Conservation (phyloP, 1,284 basidiomycete genomes). For the Microbotryomycetes sp. region DNA sequence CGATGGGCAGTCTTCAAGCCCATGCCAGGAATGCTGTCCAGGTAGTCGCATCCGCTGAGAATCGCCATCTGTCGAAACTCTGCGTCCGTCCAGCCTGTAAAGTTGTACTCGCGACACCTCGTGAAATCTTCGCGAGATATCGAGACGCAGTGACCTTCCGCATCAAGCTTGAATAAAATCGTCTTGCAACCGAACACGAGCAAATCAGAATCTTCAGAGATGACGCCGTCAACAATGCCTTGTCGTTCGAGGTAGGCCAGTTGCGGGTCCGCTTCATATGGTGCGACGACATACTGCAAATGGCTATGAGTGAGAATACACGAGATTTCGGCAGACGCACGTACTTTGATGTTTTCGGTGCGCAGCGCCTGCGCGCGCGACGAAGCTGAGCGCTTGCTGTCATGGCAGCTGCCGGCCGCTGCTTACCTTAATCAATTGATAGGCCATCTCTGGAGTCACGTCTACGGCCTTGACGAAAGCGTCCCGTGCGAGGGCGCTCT, state of each 20-base stretch:
- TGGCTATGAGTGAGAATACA: neutral
- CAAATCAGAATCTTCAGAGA: conserved; percentile 97
- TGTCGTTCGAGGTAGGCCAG: conserved; percentile 81
- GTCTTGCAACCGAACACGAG: conserved; percentile 89
- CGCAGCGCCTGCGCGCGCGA: conserved; percentile 57
- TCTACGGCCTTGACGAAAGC: conserved; percentile 86
- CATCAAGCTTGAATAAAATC: conserved; percentile 71
- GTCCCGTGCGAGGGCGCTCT: conserved; percentile 71
- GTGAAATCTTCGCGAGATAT: conserved; percentile 74
- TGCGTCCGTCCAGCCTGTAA: conserved; percentile 78
- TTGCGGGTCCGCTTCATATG: conserved; percentile 98
- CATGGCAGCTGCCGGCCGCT: neutral
- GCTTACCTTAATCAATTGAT: conserved; percentile 85
- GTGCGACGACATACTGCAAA: conserved; percentile 78
- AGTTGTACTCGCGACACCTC: conserved; percentile 62
- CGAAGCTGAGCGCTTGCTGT: neutral
- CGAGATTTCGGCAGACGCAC: neutral
- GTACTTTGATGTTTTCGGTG: conserved; percentile 56
- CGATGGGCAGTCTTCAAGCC: conserved; percentile 76
- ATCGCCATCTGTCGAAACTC: conserved; percentile 76
- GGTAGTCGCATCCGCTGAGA: conserved; percentile 93
- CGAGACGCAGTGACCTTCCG: conserved; percentile 64
- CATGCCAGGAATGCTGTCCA: conserved; percentile 41
- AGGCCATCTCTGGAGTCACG: conserved; percentile 95
- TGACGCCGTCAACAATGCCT: conserved; percentile 79